phyloP scores from a whole-genome alignment of 306 rosid genomes.

The Aeschynomene evenia region DNA sequence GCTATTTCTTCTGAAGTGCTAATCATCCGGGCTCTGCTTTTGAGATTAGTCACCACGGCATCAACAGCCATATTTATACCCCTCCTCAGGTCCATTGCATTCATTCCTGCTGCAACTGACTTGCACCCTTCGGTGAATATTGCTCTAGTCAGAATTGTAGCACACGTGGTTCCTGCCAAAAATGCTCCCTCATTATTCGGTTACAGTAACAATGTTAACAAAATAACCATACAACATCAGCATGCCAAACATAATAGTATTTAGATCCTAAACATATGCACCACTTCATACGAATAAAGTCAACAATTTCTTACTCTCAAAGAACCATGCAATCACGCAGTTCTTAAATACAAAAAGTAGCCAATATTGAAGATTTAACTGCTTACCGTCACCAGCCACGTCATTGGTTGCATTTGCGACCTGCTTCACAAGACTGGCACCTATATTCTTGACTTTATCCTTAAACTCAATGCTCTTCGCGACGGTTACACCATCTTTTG shows the following conservation, averaged over 20 bases:
- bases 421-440: constrained; percentile 98
- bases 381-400: constrained; percentile 92
- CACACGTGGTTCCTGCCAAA: constrained; percentile 91
- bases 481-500: constrained; percentile 96
- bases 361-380: neutral
- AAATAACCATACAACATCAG: neutral
- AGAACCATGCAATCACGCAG: neutral
- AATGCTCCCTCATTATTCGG: neutral
- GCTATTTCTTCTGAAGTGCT: constrained; percentile 99
- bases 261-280: neutral
- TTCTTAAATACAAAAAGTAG: neutral
- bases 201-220: neutral
- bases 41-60: constrained; percentile 80
- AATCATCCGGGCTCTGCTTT: constrained; percentile 91
- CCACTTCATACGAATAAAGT: neutral
- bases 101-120: constrained; percentile 99
- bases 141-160: constrained; percentile 86
- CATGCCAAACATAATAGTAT: neutral
- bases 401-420: constrained; percentile 98
- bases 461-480: constrained; percentile 96
- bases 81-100: constrained; percentile 94
- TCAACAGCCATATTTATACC: constrained; percentile 93
- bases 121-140: constrained; percentile 94
- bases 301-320: neutral
- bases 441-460: constrained; percentile 83